A percentile compares a stretch with the other conserved stretches of the same genome.
Conservation (phyloP, 2,329 filamentous ascomycete genomes). For the Geoglossum cookeanum region DNA sequence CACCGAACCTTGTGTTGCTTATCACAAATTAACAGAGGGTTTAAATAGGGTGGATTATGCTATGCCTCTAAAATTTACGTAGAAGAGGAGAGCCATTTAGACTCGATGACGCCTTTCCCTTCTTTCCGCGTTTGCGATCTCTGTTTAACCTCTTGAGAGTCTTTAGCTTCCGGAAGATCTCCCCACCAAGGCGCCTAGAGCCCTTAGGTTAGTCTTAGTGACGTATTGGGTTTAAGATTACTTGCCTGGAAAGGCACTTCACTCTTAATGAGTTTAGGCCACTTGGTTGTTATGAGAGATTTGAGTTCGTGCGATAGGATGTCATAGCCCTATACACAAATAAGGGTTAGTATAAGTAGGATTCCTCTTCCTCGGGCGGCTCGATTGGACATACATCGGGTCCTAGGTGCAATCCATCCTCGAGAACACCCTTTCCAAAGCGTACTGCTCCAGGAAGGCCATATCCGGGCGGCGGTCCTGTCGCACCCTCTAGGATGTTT, state of each 20-base stretch:
- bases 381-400: slow-evolving; percentile 10
- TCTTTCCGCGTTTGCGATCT: background rate
- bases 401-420: slow-evolving; percentile 20
- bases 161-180: slow-evolving; percentile 2
- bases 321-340: slow-evolving; percentile 12
- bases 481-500: slow-evolving; percentile 12
- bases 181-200: slow-evolving; percentile 8
- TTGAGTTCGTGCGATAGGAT: slow-evolving; percentile 14
- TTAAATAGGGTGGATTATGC: too few species aligned
- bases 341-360: background rate
- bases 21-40: background rate
- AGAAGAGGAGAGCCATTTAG: background rate
- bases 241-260: background rate
- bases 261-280: slow-evolving; percentile 17
- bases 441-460: slow-evolving; percentile 14
- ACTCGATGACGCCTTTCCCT: background rate
- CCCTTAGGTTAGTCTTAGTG: background rate
- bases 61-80: background rate
- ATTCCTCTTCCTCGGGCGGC: background rate
- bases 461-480: slow-evolving; percentile 14
- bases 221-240: background rate
- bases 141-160: background rate
- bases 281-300: slow-evolving; percentile 12
- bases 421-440: slow-evolving; percentile 18
- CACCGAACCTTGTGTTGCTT: background rate